Percentiles rank a stretch among this genome's conserved stretches.
Evolutionary conservation across 2,329 filamentous ascomycete genomes (phyloP).

Genomic region (Talaromyces sp.): DNA sequence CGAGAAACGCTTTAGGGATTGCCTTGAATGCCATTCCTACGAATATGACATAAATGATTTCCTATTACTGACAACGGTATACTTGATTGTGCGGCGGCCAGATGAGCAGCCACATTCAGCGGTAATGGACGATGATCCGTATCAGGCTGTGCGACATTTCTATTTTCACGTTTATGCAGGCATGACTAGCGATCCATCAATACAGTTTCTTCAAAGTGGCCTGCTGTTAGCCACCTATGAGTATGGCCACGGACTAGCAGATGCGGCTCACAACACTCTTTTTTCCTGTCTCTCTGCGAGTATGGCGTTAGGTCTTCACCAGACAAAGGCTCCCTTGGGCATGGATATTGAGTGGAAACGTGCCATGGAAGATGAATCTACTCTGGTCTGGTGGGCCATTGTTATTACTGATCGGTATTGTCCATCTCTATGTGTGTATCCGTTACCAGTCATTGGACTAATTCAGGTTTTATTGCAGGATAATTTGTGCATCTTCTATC

Average conservation of each 20-base stretch:
- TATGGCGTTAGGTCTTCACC: not conserved
- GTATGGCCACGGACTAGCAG: not conserved
- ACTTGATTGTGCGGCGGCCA: slow-evolving; percentile 1
- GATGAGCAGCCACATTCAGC: not conserved
- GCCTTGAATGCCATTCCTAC: not conserved
- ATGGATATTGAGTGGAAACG: not conserved
- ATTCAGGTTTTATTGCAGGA: not conserved
- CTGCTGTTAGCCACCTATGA: slow-evolving; percentile 1
- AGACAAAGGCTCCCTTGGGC: not conserved
- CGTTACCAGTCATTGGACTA: not conserved
- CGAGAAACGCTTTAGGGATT: not conserved
- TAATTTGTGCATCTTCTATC: not conserved
- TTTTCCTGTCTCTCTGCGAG: not conserved
- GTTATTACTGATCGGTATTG: not conserved
- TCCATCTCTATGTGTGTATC: not conserved
- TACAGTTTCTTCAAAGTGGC: not conserved
- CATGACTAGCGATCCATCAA: not conserved
- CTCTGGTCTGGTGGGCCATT: not conserved
- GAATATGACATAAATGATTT: not conserved
- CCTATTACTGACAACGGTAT: not conserved
- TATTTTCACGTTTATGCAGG: not conserved
- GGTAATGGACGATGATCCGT: not conserved
- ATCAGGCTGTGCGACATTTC: not conserved
- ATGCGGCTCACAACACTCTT: not conserved
- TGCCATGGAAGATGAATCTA: not conserved